These are phyloP conservation scores for Vigna angularis DNA, from an alignment of 306 rosid species.

Conservation along the genomic window DNA sequence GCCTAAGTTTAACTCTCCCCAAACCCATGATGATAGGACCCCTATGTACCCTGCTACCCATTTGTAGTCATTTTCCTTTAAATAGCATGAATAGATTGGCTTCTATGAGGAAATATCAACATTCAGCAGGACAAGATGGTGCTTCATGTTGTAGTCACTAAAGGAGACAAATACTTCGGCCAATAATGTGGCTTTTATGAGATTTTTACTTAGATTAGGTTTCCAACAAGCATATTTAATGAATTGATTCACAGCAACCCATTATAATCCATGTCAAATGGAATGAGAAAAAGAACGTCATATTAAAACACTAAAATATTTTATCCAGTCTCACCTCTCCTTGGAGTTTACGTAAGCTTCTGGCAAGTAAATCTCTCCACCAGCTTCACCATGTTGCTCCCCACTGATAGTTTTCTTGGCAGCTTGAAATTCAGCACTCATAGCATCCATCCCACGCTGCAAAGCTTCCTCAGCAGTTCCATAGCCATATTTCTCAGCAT, in stretches of 20 bases:
- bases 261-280: slow-evolving; percentile 17
- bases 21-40: no score
- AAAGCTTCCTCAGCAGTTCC: slow-evolving; percentile 92
- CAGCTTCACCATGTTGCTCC: slow-evolving; percentile 97
- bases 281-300: slow-evolving; percentile 15
- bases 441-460: slow-evolving; percentile 89
- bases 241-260: slow-evolving; percentile 13
- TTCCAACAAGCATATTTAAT: slow-evolving; percentile 27
- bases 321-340: slow-evolving; percentile 59
- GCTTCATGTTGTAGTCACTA: no score
- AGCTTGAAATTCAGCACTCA: slow-evolving; percentile 94
- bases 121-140: no score
- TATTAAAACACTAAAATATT: neutral
- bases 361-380: slow-evolving; percentile 99
- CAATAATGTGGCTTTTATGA: neutral
- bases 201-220: neutral
- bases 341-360: slow-evolving; percentile 63
- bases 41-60: no score
- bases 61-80: no score
- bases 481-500: slow-evolving; percentile 97
- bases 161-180: no score
- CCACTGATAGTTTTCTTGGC: slow-evolving; percentile 95
- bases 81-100: no score
- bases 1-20: no score
- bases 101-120: no score